These are phyloP conservation scores for Rutidosis leptorrhynchoides DNA, from an alignment of 129 eudicot genomes.

Conservation along the genomic window DNA sequence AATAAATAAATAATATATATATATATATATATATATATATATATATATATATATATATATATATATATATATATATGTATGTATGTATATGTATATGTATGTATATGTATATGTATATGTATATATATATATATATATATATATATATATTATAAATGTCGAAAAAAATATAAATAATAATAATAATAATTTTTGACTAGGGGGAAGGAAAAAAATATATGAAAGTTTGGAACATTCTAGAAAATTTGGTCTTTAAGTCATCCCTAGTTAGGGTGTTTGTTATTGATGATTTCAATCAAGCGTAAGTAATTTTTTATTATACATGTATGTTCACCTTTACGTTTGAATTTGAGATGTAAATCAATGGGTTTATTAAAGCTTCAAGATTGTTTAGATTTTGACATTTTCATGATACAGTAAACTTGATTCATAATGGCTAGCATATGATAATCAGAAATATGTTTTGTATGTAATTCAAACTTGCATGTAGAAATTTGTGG, in stretches of 20 bases:
- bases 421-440: background rate
- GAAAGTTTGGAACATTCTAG: no score
- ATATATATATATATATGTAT: no score
- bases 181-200: no score
- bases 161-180: no score
- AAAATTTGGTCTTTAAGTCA: constrained; percentile 30
- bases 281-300: constrained; percentile 60
- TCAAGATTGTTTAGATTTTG: background rate
- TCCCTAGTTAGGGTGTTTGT: constrained; percentile 48
- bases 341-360: constrained; percentile 1
- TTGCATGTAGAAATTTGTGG: constrained; percentile 5
- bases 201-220: no score
- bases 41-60: no score
- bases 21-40: no score
- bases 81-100: no score
- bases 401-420: background rate
- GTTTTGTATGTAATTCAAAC: background rate
- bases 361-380: background rate
- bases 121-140: no score
- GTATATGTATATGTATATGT: no score
- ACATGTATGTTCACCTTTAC: background rate
- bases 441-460: background rate
- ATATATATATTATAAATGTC: no score
- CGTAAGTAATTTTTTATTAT: constrained; percentile 54
- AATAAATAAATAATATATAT: no score